Evolutionary conservation across 768 basidiomycete genomes (phyloP).

Genomic region (Leucosporidium scottii): DNA sequence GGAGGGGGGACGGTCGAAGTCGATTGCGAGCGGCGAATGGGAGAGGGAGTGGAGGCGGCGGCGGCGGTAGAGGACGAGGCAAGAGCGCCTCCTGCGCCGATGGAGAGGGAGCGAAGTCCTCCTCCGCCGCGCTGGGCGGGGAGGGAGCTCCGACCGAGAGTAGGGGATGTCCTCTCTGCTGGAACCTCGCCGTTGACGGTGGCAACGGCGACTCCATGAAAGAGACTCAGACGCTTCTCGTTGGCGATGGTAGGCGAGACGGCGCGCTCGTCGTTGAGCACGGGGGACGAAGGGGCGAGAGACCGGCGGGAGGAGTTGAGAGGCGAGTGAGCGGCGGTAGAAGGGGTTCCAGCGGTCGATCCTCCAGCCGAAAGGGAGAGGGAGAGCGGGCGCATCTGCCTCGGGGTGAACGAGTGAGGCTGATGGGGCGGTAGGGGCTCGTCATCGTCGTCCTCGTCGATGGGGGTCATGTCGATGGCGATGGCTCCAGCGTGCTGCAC

Average conservation of each 20-base stretch:
- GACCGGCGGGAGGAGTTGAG: slow-evolving; percentile 6
- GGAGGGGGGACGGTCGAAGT: not conserved
- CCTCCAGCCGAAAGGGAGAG: slow-evolving; percentile 30
- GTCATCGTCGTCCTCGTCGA: not conserved
- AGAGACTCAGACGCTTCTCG: slow-evolving; percentile 28
- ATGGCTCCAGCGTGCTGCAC: not conserved
- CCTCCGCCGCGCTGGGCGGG: not conserved
- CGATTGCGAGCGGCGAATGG: not conserved
- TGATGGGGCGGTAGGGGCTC: not conserved
- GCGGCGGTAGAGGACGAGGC: not conserved
- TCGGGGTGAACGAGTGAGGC: not conserved
- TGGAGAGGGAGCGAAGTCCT: slow-evolving; percentile 31
- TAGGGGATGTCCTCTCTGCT: too few species aligned
- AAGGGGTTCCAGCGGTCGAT: slow-evolving; percentile 16
- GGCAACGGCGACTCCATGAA: slow-evolving; percentile 23
- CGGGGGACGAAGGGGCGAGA: not conserved
- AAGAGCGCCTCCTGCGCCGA: slow-evolving; percentile 6
- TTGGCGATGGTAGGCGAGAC: slow-evolving; percentile 6
- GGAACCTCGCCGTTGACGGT: not conserved
- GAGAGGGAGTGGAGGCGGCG: not conserved
- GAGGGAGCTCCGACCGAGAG: slow-evolving; percentile 1
- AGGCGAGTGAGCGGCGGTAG: slow-evolving; percentile 7
- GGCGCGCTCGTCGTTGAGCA: slow-evolving; percentile 12
- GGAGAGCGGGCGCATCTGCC: slow-evolving; percentile 27
- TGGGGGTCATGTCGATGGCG: not conserved